Evolutionary conservation across 306 rosid species (phyloP).

Genomic region (Heteromeles arbutifolia): DNA sequence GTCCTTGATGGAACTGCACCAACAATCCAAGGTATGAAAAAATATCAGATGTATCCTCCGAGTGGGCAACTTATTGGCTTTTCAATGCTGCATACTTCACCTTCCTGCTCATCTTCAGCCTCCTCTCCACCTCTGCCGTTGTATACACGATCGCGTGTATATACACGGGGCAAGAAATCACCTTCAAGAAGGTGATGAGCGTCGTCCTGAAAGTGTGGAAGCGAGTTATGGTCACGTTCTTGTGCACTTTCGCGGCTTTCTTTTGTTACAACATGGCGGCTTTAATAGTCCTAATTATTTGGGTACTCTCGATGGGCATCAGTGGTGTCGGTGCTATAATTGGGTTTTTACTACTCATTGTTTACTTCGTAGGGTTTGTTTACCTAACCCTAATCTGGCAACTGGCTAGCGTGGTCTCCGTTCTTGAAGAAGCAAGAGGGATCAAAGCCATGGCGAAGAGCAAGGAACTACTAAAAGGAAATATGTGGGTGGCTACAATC

Average conservation of each 20-base stretch:
- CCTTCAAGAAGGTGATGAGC: conserved; percentile 39
- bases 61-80: conserved; percentile 28
- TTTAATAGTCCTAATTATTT: neutral
- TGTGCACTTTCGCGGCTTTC: conserved; percentile 33
- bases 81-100: conserved; percentile 41
- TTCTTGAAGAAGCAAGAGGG: conserved; percentile 62
- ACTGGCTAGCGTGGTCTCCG: conserved; percentile 56
- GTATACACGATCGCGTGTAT: conserved; percentile 66
- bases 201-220: conserved; percentile 70
- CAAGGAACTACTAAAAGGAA: conserved; percentile 49
- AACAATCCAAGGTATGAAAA: conserved; percentile 24
- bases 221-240: conserved; percentile 50
- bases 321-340: neutral
- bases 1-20: neutral
- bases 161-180: conserved; percentile 37
- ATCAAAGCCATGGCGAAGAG: conserved; percentile 66
- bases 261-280: conserved; percentile 31
- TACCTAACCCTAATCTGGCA: conserved; percentile 64
- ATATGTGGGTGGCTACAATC: conserved; percentile 25
- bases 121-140: conserved; percentile 64
- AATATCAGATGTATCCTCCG: conserved; percentile 31
- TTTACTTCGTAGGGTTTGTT: conserved; percentile 36
- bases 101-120: conserved; percentile 31
- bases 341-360: neutral
- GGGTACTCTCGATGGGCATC: neutral